Conservation (phyloP, 768 basidiomycete species). For the Panaeolus cyanescens region DNA sequence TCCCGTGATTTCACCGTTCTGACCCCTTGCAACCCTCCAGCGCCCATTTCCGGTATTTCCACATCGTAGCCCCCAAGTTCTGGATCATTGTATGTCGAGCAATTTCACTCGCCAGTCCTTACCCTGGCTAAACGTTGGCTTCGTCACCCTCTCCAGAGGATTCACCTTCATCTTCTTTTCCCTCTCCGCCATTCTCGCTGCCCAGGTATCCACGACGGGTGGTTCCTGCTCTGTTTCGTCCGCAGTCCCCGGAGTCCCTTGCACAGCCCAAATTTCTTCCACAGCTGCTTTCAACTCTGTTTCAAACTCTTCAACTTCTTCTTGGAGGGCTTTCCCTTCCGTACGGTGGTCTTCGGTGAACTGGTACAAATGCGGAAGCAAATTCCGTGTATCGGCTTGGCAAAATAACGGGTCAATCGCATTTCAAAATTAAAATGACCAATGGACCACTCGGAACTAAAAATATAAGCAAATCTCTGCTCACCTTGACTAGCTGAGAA, state of each 20-base stretch:
- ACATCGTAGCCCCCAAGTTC: background rate
- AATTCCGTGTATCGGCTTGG: slow-evolving; percentile 63
- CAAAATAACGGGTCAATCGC: slow-evolving; percentile 6
- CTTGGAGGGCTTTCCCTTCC: slow-evolving; percentile 70
- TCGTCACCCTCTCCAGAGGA: slow-evolving; percentile 53
- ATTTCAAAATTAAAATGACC: slow-evolving; percentile 4
- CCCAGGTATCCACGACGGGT: slow-evolving; percentile 44
- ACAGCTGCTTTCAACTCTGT: slow-evolving; percentile 54
- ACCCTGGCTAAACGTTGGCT: slow-evolving; percentile 42
- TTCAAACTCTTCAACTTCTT: slow-evolving; percentile 57
- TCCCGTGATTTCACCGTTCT: slow-evolving; percentile 1
- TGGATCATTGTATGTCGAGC: slow-evolving; percentile 30
- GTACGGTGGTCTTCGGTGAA: slow-evolving; percentile 65
- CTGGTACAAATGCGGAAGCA: slow-evolving; percentile 79
- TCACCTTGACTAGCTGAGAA: slow-evolving; percentile 66
- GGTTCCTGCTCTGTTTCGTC: background rate
- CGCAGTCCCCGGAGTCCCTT: slow-evolving; percentile 11
- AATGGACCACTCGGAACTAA: slow-evolving; percentile 7
- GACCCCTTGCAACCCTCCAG: background rate
- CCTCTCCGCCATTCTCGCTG: slow-evolving; percentile 52
- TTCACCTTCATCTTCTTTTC: slow-evolving; percentile 49
- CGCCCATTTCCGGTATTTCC: background rate
- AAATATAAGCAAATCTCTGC: slow-evolving; percentile 12
- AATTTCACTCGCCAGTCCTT: slow-evolving; percentile 48
- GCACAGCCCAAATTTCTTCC: slow-evolving; percentile 65